phyloP scores from a whole-genome alignment of 2,329 filamentous ascomycete genomes.

The Xylariaceae sp. region DNA sequence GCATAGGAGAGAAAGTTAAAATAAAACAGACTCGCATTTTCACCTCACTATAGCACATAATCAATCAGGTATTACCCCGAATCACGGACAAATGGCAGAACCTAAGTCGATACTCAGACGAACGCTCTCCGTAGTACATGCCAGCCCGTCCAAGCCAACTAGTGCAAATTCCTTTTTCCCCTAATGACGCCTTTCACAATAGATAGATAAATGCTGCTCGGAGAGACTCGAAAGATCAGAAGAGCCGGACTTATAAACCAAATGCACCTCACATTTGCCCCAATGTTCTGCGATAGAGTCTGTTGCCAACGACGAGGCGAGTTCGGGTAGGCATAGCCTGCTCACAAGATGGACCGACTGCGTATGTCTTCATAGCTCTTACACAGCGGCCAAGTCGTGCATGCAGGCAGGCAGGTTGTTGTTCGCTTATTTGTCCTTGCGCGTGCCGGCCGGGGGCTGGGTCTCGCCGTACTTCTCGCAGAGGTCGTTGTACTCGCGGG shows the following conservation, averaged over 20 bases:
- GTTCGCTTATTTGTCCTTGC: conserved; percentile 57
- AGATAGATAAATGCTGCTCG: too few relatives aligned
- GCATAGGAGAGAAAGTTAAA: too few relatives aligned
- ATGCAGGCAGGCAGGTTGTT: not conserved
- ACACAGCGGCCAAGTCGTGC: not conserved
- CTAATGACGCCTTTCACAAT: not conserved
- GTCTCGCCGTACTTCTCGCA: conserved; percentile 76
- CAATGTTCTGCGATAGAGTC: not conserved
- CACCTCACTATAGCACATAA: not conserved
- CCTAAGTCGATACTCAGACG: not conserved
- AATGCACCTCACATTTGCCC: not conserved
- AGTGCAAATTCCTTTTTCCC: not conserved
- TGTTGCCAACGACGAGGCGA: not conserved
- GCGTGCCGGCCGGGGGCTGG: conserved; percentile 52
- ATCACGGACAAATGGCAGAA: not conserved
- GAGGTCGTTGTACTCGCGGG: conserved; percentile 82
- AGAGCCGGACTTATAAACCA: not conserved
- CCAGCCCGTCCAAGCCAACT: not conserved
- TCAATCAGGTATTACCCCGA: not conserved
- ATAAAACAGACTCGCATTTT: too few relatives aligned
- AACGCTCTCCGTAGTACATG: not conserved
- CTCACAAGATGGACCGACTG: not conserved
- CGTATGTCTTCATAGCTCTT: not conserved
- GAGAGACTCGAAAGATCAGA: not conserved
- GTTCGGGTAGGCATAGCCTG: not conserved